Conservation (phyloP, 2,329 filamentous ascomycete species). For the Tolypocladium sp. region DNA sequence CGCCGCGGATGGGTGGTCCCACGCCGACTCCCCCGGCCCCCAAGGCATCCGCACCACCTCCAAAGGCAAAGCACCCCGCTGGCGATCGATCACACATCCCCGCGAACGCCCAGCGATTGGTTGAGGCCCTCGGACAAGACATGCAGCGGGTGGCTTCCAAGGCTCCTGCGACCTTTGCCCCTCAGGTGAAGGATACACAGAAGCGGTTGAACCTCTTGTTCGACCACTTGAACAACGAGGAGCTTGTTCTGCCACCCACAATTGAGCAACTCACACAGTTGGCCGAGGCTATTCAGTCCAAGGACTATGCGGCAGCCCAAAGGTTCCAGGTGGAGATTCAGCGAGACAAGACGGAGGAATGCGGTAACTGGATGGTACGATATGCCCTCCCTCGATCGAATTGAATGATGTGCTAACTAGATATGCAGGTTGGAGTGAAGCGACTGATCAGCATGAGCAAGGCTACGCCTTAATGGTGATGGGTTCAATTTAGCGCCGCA, state of each 20-base stretch:
- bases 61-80: conserved; percentile 61
- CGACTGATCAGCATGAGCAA: conserved; percentile 72
- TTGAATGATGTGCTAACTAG: conserved; percentile 26
- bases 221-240: conserved; percentile 93
- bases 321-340: conserved; percentile 67
- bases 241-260: conserved; percentile 74
- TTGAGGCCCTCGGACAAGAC: conserved; percentile 71
- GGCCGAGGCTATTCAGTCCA: conserved; percentile 55
- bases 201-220: conserved; percentile 91
- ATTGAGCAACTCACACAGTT: conserved; percentile 57
- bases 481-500: not conserved
- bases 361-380: conserved; percentile 79
- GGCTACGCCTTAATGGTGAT: conserved; percentile 46
- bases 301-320: conserved; percentile 60
- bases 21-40: conserved; percentile 36
- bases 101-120: conserved; percentile 62
- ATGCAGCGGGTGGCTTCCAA: conserved; percentile 82
- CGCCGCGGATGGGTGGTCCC: conserved; percentile 22
- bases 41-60: conserved; percentile 35
- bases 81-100: conserved; percentile 91
- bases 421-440: conserved; percentile 60
- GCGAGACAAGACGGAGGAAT: conserved; percentile 68
- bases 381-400: not conserved
- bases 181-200: conserved; percentile 87
- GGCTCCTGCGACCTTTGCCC: conserved; percentile 77